Evolutionary conservation across 768 basidiomycete species (phyloP).

Genomic region (Phaeotremella skinneri): DNA sequence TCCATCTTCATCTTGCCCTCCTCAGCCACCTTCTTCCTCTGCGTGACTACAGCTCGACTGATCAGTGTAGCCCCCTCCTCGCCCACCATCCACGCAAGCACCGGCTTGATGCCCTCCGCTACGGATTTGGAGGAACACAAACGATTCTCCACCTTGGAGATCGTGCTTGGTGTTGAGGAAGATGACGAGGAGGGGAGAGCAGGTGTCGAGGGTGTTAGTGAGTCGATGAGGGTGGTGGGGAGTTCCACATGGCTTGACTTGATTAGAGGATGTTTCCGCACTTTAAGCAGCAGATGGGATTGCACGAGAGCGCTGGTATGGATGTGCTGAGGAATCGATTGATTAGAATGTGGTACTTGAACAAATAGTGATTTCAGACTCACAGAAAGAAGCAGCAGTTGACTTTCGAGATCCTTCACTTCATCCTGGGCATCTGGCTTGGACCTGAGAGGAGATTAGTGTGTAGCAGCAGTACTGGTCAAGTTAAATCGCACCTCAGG

Average conservation of each 20-base stretch:
- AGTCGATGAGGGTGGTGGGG: constrained; percentile 14
- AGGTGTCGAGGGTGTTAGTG: constrained; percentile 15
- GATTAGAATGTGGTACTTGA: not conserved
- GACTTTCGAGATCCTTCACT: constrained; percentile 59
- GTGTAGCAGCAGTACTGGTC: not conserved
- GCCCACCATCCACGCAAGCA: constrained; percentile 57
- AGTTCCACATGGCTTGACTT: constrained; percentile 33
- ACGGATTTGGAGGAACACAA: constrained; percentile 75
- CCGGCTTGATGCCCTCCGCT: constrained; percentile 60
- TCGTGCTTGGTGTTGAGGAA: constrained; percentile 53
- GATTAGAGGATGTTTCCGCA: constrained; percentile 69
- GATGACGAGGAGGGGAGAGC: constrained; percentile 12
- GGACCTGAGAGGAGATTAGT: constrained; percentile 17
- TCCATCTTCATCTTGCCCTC: constrained; percentile 19
- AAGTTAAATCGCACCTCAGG: constrained; percentile 57
- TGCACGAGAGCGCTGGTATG: constrained; percentile 62
- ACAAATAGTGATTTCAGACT: constrained; percentile 10
- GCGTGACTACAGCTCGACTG: constrained; percentile 18
- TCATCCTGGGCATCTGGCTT: constrained; percentile 49
- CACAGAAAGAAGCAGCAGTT: constrained; percentile 69
- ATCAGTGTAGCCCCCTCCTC: constrained; percentile 40
- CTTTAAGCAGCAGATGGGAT: constrained; percentile 67
- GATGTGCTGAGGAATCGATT: constrained; percentile 55
- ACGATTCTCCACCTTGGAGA: constrained; percentile 66
- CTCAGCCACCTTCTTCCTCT: constrained; percentile 4